Evolutionary conservation across 345 rosid species (phyloP), one percentile per base, ranked within the genome.

Genomic region (Euphorbia tirucalli): DNA sequence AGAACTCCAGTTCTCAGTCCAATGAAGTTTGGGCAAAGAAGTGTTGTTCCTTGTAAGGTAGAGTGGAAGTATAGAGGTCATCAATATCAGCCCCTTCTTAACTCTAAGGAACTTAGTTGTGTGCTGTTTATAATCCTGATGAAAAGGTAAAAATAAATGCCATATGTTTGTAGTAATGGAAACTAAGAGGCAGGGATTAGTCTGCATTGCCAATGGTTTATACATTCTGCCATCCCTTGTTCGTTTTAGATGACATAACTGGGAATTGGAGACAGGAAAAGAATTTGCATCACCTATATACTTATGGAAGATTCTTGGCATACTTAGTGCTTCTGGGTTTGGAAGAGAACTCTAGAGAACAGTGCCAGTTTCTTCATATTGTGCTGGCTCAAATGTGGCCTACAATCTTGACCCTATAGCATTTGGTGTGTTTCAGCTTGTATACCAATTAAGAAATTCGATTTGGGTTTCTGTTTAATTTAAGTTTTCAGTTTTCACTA

Each of bases 21-120:
- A 66, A 4, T 56, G 57, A 57, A 65, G 16, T 28, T 39, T 43
- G 63, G 57, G n/a, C 69, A 60, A 43, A 65, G 55, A 41, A 52
- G 19, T n/a, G 32, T 3, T 22, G 72, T 48, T 35, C 11, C 11
- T 37, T 41, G 64, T 31, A 30, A 27, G 43, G 54, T 49, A 59
- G 59, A 24, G 44, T 59, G 46, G 66, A 30, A 74, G 31, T 59
- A 41, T n/a, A 31, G 5, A 30, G 67, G 21, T 49, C 21, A 11
- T 60, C 19, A 10, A 18, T 24, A 35, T 60, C 3, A 66, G 44
- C 71, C 22, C 32, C 69, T 8, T 44, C 35, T 27, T 43, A 71
- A 61, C 13, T 62, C 19, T 18, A 52, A 52, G 39, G 8, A 27
- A n/a, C 60, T 54, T 19, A 62, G 14, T 39, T 24, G 3, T 35